phyloP scores from a whole-genome alignment of 768 basidiomycete species.

The Hypholoma fasciculare region DNA sequence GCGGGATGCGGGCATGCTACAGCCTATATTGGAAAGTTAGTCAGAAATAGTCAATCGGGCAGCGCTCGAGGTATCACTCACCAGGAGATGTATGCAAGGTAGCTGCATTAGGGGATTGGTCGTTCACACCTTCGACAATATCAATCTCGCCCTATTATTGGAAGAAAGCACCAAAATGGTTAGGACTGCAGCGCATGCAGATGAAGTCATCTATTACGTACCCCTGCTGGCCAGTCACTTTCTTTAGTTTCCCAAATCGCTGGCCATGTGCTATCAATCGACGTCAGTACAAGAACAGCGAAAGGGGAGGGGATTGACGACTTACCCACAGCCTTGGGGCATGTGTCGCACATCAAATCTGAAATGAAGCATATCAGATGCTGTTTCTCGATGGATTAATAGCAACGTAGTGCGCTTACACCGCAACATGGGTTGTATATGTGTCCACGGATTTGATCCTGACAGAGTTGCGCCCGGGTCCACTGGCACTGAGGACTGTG shows the following conservation, averaged over 20 bases:
- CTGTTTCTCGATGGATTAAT: neutral
- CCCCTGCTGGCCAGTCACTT: neutral
- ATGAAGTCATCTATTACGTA: neutral
- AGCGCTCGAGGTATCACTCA: neutral
- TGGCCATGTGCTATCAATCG: neutral
- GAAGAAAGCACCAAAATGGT: neutral
- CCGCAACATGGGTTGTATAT: conserved; percentile 50
- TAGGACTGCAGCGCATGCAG: neutral
- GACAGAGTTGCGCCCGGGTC: conserved; percentile 54
- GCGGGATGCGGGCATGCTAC: neutral
- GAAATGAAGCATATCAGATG: neutral
- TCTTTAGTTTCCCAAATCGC: conserved; percentile 1
- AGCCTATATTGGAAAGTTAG: neutral
- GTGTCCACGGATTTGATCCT: conserved; percentile 49
- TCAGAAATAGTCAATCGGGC: neutral
- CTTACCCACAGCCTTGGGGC: conserved; percentile 27
- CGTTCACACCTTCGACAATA: neutral
- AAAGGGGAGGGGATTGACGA: neutral
- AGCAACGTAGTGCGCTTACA: conserved; percentile 35
- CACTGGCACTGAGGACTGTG: conserved; percentile 40
- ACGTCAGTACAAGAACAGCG: neutral
- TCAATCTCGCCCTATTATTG: neutral
- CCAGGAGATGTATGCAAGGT: neutral
- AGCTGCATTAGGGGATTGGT: neutral
- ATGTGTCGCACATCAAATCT: conserved; percentile 35